Evolutionary conservation across 495 filamentous ascomycete genomes (phyloP), one percentile per base, ranked within the genome.

Genomic region (Aeminium ludgeri): DNA sequence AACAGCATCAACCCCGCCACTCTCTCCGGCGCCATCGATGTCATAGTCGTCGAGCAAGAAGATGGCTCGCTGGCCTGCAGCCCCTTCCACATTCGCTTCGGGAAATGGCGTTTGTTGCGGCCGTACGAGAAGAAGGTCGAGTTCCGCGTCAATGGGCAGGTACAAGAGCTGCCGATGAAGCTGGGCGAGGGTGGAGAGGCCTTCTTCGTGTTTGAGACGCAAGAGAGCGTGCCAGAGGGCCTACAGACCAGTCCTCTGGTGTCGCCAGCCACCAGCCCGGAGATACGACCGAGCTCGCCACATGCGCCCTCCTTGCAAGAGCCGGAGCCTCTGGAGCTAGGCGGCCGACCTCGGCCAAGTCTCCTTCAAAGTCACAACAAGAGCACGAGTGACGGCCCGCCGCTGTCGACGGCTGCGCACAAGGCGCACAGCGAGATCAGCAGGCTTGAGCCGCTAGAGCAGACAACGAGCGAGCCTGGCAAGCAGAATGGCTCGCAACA

Each of bases 111-210:
- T 27, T 65, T 99, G 28, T 64, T 99, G 48, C 83, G 91, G 36
- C 91, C 89, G 2, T 95, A 76, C 51, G 91, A 99, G 60, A 97
- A 96, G 69, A 99, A 99, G 74, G 85, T 97, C 52, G 87, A 95
- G 61, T 99, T 99, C 61, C 73, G 69, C 51, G 89, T 99, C 68
- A 96, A 99, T 69, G 77, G 80, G 49, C 61, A 69, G 38, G 89
- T 86, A 62, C 85, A 93, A 56, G 68, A 89, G 43, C 93, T 91
- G 68, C 72, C 89, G 13, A 96, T 99, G 89, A 99, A 99, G 60
- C 70, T 99, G 11, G 89, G 89, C 17, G 89, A 99, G 57, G 91
- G 82, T 6, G 89, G 89, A 27, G 91, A 99, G 62, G 89, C 89
- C 4, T 96, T 99, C 58, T 99, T 99, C 56, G 82, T 99, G 29